Evolutionary conservation across 164 flowering plant genomes (phyloP), one percentile per base, ranked within the genome.

Genomic region (Warburgia ugandensis): DNA sequence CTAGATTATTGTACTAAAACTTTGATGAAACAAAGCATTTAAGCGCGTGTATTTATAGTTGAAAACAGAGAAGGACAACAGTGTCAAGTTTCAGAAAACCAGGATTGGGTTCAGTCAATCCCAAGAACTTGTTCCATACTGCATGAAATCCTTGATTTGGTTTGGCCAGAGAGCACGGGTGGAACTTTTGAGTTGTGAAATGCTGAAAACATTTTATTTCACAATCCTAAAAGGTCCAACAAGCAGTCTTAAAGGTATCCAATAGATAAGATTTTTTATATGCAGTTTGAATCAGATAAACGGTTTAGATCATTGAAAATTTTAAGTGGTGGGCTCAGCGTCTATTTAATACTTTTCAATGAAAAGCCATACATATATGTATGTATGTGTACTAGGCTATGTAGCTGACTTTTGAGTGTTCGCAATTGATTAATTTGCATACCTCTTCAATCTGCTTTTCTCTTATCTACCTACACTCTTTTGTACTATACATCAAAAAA

Each of bases 41-140:
- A 50, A 42, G 43, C 19, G 1, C 44, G 3, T 9, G 19, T 6
- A 40, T n/a, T 22, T 7, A 22, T 40, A 1, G 8, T 37, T 21
- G 26, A n/a, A n/a, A 29, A 20, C 22, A 11, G 11, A 16, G 17
- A 16, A 6, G 28, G 30, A 16, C 17, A 40, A 50, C 42, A 42
- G 48, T 40, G 38, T 7, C 62, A 23, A 32, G 55, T 32, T 21
- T 50, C 50, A 12, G 11, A 43, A 59, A 43, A 35, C 56, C 56
- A 12, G 56, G 3, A 0, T n/a, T 11, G 56, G 30, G 14, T 52
- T 52, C 40, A 14, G 3, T 7, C 35, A 42, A 40, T 10, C 6
- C 36, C 17, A 29, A 29, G 26, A 38, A 31, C 48, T 21, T 1
- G 12, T 41, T 53, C 57, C 37, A 7, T 27, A 22, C 36, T 23